Evolutionary conservation across 768 basidiomycete species (phyloP), one percentile per base, ranked within the genome.

Genomic region (Russula olivacea): DNA sequence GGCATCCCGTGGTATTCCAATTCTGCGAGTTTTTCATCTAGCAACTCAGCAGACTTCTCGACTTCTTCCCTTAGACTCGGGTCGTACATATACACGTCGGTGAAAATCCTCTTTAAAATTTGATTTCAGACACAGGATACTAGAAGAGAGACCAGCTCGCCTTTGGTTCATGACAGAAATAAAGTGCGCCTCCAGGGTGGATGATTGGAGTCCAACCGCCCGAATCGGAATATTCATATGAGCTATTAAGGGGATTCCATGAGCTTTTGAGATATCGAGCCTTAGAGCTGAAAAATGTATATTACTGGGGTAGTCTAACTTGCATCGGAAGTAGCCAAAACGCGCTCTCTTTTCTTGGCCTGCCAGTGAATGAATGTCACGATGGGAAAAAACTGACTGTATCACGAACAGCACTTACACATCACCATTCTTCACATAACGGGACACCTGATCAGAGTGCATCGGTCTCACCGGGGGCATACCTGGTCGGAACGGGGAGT

Each of bases 1-100:
- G 2, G 23, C 12, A 2, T 12, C 4, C 11, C 7, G 5, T 4
- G 3, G 23, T 9, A 34, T 34, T 11, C 15, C 11, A 59, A n/a
- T 2, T 59, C 23, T 14, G 3, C 2, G 17, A 43, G 12, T n/a
- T 30, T 5, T 12, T 19, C 0, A 2, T n/a, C 6, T 17, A 59
- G 32, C 8, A 21, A 12, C 14, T 8, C 19, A 4, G 32, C 48
- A 25, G 34, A 55, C 25, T 12, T 8, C 19, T 50, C 3, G 3
- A 64, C 49, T 45, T 64, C 53, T 2, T 7, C 15, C 47, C 53
- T 60, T 36, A 64, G 38, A 9, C 36, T 1, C 15, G 9, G 23
- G 30, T 64, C 38, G 15, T 64, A 60, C 63, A 64, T 59, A 40
- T 64, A 59, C 14, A 64, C 63, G 41, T 60, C 63, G 5, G 63